Conservation (phyloP, 225 moss, liverwort and hornwort species). For the Neckera pumila region DNA sequence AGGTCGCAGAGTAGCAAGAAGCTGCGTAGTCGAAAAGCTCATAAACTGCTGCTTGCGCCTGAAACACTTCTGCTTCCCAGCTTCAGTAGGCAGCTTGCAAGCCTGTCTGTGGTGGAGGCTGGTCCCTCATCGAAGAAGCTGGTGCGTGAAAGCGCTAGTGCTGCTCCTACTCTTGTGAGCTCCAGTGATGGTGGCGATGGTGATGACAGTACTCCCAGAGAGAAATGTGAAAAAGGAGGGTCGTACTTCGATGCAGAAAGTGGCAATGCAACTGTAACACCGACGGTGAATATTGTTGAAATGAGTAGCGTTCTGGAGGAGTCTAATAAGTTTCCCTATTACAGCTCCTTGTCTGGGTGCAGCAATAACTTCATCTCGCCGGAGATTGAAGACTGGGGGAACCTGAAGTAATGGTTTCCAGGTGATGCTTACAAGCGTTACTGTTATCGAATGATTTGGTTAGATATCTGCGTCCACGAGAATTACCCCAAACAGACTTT, state of each 20-base stretch:
- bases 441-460: background rate
- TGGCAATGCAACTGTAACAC: background rate
- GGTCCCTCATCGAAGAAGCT: constrained; percentile 3
- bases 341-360: background rate
- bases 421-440: background rate
- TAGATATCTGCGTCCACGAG: background rate
- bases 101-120: constrained; percentile 1
- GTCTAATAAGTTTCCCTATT: constrained; percentile 1
- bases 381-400: constrained; percentile 42
- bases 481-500: background rate
- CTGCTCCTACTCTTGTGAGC: background rate
- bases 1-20: constrained; percentile 13
- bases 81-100: background rate
- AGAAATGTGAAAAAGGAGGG: background rate
- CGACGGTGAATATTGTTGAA: background rate
- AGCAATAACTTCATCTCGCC: constrained; percentile 9
- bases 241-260: background rate
- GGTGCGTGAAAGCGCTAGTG: background rate
- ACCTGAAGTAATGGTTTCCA: constrained; percentile 1
- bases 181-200: background rate
- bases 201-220: background rate
- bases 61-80: background rate
- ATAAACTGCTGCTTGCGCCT: constrained; percentile 11
- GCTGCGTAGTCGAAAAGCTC: constrained; percentile 18
- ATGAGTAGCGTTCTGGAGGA: background rate